These are phyloP conservation scores for Globisporangium acanthophoron DNA, from an alignment of 352 stramenopile genomes.

Conservation along the genomic window DNA sequence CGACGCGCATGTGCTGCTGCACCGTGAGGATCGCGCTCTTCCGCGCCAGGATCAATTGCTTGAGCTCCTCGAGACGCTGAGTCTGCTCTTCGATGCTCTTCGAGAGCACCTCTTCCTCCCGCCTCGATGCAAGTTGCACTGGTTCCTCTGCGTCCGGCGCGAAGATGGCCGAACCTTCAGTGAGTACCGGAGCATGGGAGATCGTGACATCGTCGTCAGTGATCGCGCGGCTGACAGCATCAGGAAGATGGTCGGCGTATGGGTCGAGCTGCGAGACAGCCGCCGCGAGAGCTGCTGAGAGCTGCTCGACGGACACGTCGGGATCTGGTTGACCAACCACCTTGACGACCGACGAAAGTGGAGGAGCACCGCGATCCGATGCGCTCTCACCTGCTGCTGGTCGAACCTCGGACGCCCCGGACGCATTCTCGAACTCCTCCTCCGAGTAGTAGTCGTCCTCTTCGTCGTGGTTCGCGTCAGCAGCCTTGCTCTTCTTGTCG, in stretches of 20 bases:
- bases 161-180: background rate
- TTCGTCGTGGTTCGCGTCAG: background rate
- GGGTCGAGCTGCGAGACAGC: constrained; percentile 4
- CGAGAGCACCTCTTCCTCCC: constrained; percentile 34
- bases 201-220: background rate
- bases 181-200: background rate
- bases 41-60: constrained; percentile 28
- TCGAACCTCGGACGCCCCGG: constrained; percentile 2
- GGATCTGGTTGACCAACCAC: background rate
- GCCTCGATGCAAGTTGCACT: constrained; percentile 12
- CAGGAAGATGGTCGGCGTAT: background rate
- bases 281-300: constrained; percentile 2
- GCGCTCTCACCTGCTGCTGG: background rate
- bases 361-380: background rate
- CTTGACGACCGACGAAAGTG: background rate
- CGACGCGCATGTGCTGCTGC: constrained; percentile 45
- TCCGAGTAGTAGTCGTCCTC: constrained; percentile 22
- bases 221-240: background rate
- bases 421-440: constrained; percentile 30
- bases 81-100: constrained; percentile 67
- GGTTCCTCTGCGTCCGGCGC: background rate
- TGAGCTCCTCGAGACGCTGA: constrained; percentile 41
- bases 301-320: constrained; percentile 7
- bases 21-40: constrained; percentile 35
- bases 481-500: background rate